A percentile compares a stretch with the other conserved stretches of the same genome.
These are phyloP conservation scores for Corynascus novoguineensis DNA, from an alignment of 495 filamentous ascomycete species.

Conservation along the genomic window DNA sequence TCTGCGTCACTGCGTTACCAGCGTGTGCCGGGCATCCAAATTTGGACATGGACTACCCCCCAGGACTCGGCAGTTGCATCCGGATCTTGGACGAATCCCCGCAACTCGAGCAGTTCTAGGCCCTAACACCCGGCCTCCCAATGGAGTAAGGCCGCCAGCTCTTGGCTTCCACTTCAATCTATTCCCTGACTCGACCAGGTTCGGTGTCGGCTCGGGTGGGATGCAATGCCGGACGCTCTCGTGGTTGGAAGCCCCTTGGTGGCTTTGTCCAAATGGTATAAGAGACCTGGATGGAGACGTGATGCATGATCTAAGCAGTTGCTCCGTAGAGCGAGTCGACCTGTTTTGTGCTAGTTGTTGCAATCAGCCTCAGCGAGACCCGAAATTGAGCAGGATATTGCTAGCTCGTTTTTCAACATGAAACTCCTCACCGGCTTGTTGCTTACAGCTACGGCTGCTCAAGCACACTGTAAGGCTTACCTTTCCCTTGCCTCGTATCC, in stretches of 20 bases:
- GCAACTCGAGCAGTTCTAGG: background rate
- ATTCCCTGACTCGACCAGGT: background rate
- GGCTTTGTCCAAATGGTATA: too few relatives aligned
- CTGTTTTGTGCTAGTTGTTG: too few relatives aligned
- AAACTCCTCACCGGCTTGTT: slow-evolving; percentile 24
- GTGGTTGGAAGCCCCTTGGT: too few relatives aligned
- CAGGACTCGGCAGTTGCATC: slow-evolving; percentile 12
- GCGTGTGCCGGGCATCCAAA: background rate
- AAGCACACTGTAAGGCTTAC: slow-evolving; percentile 39
- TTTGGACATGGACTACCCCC: background rate
- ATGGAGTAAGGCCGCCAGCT: background rate
- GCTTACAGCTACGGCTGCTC: slow-evolving; percentile 26
- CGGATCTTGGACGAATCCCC: slow-evolving; percentile 4
- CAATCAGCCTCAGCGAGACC: too few relatives aligned
- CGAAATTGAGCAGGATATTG: background rate
- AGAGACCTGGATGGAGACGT: too few relatives aligned
- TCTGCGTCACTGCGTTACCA: background rate
- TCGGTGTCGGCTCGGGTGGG: too few relatives aligned
- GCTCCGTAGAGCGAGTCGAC: too few relatives aligned
- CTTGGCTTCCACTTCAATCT: background rate
- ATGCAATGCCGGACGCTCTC: too few relatives aligned
- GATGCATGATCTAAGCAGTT: too few relatives aligned
- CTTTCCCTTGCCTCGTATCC: background rate
- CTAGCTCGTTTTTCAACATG: background rate
- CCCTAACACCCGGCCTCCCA: background rate